Evolutionary conservation across 2,329 filamentous ascomycete species (phyloP).

Genomic region (Alternaria ethzedia): DNA sequence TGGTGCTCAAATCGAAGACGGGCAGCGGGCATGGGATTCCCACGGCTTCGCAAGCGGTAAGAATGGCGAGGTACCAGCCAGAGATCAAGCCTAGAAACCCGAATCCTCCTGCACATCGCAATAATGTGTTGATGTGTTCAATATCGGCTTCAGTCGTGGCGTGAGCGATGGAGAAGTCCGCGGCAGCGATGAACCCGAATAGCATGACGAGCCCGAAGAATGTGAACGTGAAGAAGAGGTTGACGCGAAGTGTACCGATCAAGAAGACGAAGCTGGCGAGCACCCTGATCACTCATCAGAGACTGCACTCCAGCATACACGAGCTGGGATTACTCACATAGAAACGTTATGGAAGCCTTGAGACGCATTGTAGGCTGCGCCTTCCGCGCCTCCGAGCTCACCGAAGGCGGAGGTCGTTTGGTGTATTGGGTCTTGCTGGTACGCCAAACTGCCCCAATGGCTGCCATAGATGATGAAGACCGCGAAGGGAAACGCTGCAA

Average conservation of each 20-base stretch:
- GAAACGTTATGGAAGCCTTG: slow-evolving; percentile 31
- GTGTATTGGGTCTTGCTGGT: slow-evolving; percentile 26
- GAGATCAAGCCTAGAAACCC: slow-evolving; percentile 22
- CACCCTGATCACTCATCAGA: slow-evolving; percentile 13
- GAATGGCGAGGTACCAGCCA: slow-evolving; percentile 27
- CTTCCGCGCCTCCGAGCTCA: slow-evolving; percentile 21
- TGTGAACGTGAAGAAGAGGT: slow-evolving; percentile 21
- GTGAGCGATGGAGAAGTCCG: slow-evolving; percentile 18
- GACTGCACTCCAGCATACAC: too few relatives aligned
- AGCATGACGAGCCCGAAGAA: slow-evolving; percentile 29
- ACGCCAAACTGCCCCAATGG: slow-evolving; percentile 29
- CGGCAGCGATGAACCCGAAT: slow-evolving; percentile 26
- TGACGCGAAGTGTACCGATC: slow-evolving; percentile 26
- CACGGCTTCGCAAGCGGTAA: slow-evolving; percentile 25
- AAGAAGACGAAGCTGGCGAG: slow-evolving; percentile 26
- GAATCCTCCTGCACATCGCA: slow-evolving; percentile 22
- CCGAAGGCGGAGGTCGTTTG: slow-evolving; percentile 20
- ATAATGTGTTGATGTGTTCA: slow-evolving; percentile 18
- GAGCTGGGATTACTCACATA: slow-evolving; percentile 7
- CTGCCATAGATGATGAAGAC: slow-evolving; percentile 30
- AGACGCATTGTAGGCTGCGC: slow-evolving; percentile 27
- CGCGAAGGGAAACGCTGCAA: slow-evolving; percentile 29
- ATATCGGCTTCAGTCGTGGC: slow-evolving; percentile 21
- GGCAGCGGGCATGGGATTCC: slow-evolving; percentile 29
- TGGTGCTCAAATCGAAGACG: slow-evolving; percentile 26